Evolutionary conservation across 2,329 filamentous ascomycete genomes (phyloP).

Genomic region (Botryotinia globosa): DNA sequence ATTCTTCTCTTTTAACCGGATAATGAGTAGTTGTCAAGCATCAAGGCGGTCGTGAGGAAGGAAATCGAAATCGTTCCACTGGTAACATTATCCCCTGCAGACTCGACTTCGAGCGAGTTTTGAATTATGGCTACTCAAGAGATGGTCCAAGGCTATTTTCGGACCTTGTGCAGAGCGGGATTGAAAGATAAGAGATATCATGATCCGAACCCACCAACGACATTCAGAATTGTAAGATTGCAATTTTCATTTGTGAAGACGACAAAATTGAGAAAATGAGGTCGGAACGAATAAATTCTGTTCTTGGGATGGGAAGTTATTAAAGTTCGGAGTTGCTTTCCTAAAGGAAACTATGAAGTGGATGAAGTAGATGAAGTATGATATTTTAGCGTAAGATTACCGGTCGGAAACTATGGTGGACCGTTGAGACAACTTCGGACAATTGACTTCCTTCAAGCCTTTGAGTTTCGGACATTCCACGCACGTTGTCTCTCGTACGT

Average conservation of each 20-base stretch:
- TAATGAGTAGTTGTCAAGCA: neutral
- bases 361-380: too few relatives aligned
- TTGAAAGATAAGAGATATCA: neutral
- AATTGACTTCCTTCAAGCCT: neutral
- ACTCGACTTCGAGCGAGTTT: conserved; percentile 11
- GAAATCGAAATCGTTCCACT: neutral
- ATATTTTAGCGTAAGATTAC: neutral
- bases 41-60: neutral
- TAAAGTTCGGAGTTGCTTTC: neutral
- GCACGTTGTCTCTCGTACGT: too few relatives aligned
- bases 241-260: neutral
- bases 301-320: neutral
- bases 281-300: neutral
- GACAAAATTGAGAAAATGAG: neutral
- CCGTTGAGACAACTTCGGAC: too few relatives aligned
- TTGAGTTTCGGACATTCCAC: neutral
- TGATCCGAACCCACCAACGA: neutral
- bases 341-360: neutral
- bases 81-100: neutral
- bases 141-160: neutral
- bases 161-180: neutral
- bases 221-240: neutral
- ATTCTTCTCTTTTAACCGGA: neutral
- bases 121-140: neutral
- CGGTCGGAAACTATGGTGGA: neutral